Percentiles rank a stretch among this genome's conserved stretches.
Conservation (phyloP, 441 rosid species). For the Mallotus japonicus region DNA sequence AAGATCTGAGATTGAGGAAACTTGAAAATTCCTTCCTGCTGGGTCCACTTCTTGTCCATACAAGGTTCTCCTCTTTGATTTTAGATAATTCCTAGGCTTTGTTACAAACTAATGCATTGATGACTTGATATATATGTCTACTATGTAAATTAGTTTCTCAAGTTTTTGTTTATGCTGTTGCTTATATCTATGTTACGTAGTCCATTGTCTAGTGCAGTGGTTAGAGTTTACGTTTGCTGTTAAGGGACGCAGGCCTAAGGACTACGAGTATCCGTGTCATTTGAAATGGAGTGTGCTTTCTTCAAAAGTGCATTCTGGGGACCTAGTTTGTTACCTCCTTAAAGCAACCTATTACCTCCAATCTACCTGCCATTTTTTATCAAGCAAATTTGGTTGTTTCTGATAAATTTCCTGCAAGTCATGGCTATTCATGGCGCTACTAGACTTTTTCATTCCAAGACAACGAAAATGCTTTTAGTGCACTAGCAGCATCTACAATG, state of each 20-base stretch:
- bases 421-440: neutral
- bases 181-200: neutral
- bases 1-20: constrained; percentile 67
- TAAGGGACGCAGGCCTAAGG: neutral
- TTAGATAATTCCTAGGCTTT: constrained; percentile 4
- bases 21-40: constrained; percentile 79
- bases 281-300: neutral
- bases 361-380: neutral
- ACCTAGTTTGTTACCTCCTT: neutral
- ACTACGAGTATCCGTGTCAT: neutral
- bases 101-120: neutral
- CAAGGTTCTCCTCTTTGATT: constrained; percentile 54
- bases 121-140: neutral
- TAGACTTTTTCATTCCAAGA: neutral
- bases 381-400: neutral
- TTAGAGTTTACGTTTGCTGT: neutral
- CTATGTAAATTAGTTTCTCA: neutral
- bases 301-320: neutral
- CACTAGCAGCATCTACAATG: neutral
- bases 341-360: neutral
- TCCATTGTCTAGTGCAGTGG: neutral
- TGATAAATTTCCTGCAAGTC: neutral
- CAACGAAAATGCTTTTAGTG: no score
- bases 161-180: neutral
- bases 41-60: constrained; percentile 74